Evolutionary conservation across 352 stramenopile species (phyloP).

Genomic region (Phytophthora kernoviae): DNA sequence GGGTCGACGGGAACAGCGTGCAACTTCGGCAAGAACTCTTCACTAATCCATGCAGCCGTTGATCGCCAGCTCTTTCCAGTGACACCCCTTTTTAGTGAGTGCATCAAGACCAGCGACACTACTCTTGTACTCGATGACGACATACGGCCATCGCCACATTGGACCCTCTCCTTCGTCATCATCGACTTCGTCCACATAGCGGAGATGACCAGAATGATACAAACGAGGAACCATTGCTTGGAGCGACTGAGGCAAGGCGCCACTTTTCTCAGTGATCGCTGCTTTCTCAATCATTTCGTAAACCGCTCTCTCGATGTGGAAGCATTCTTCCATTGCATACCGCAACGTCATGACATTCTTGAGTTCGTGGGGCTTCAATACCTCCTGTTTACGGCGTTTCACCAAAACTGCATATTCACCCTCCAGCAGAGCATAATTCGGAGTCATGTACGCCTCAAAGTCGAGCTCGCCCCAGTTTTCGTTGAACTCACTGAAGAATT

Average conservation of each 20-base stretch:
- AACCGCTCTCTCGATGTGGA: conserved; percentile 59
- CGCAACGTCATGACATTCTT: conserved; percentile 64
- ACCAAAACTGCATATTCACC: conserved; percentile 3
- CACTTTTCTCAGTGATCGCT: not conserved
- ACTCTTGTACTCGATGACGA: conserved; percentile 73
- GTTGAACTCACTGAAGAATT: conserved; percentile 89
- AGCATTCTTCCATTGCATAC: conserved; percentile 80
- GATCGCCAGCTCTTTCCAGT: conserved; percentile 52
- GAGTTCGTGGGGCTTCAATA: conserved; percentile 55
- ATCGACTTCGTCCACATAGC: conserved; percentile 67
- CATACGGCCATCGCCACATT: conserved; percentile 88
- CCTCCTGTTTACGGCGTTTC: conserved; percentile 53
- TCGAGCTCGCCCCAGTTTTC: conserved; percentile 83
- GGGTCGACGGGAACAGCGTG: conserved; percentile 60
- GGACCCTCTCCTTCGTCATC: conserved; percentile 64
- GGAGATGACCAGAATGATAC: conserved; percentile 56
- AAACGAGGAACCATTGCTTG: conserved; percentile 51
- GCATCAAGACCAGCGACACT: conserved; percentile 54
- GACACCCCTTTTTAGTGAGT: conserved; percentile 55
- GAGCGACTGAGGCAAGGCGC: conserved; percentile 14
- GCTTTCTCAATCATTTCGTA: conserved; percentile 60
- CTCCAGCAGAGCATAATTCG: conserved; percentile 43
- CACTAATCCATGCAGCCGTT: conserved; percentile 66
- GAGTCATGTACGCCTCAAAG: conserved; percentile 67
- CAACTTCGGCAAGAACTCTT: conserved; percentile 60